Evolutionary conservation across 2,329 filamentous ascomycete species (phyloP).

Genomic region (Exophiala lecanii-corni): DNA sequence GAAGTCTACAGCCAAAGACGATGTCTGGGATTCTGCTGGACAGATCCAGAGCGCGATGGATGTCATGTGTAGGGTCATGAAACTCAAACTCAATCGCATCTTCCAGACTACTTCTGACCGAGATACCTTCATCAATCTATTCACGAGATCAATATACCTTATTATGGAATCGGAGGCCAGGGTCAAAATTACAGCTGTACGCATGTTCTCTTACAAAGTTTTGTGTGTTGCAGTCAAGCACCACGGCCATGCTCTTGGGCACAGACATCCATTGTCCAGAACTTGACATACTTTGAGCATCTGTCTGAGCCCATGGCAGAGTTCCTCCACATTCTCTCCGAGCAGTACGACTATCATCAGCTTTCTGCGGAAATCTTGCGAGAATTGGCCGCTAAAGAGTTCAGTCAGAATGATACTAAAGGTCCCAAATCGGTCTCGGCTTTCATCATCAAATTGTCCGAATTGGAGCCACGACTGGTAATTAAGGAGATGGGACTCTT

Average conservation of each 20-base stretch:
- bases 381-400: conserved; percentile 95
- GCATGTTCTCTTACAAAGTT: conserved; percentile 97
- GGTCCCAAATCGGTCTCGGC: conserved; percentile 94
- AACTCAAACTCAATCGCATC: conserved; percentile 84
- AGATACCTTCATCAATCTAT: conserved; percentile 87
- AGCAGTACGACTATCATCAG: conserved; percentile 97
- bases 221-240: conserved; percentile 96
- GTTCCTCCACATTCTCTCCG: conserved; percentile 88
- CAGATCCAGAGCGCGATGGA: conserved; percentile 88
- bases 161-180: conserved; percentile 90
- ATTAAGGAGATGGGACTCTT: conserved; percentile 97
- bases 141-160: conserved; percentile 90
- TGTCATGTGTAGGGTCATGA: conserved; percentile 92
- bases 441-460: conserved; percentile 89
- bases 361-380: conserved; percentile 88
- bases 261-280: conserved; percentile 97
- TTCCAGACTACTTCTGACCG: conserved; percentile 95
- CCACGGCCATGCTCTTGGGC: conserved; percentile 96
- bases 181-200: conserved; percentile 79
- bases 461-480: conserved; percentile 82
- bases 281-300: conserved; percentile 96
- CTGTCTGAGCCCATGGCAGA: conserved; percentile 99
- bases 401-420: conserved; percentile 91
- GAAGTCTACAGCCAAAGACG: conserved; percentile 64
- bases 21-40: conserved; percentile 78